A percentile compares a stretch with the other conserved stretches of the same genome.
phyloP scores from a whole-genome alignment of 2,329 filamentous ascomycete species.

The Neofusicoccum sp. region DNA sequence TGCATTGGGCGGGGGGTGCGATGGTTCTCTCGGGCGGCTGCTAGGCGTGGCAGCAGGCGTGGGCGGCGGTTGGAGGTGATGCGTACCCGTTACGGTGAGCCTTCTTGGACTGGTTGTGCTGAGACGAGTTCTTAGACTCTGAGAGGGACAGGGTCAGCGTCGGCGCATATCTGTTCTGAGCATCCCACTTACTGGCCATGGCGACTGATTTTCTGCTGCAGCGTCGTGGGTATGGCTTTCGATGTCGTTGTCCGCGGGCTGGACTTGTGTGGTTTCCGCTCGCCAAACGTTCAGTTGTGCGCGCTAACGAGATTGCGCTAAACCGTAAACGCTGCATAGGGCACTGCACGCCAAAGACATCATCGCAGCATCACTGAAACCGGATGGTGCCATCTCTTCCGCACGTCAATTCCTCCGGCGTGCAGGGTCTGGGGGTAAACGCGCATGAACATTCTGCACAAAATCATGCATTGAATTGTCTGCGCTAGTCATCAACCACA shows the following conservation, averaged over 20 bases:
- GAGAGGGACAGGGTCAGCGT: constrained; percentile 25
- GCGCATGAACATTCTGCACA: no score
- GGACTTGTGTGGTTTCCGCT: constrained; percentile 15
- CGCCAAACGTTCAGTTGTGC: constrained; percentile 17
- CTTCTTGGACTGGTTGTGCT: constrained; percentile 98
- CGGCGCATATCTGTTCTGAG: neutral
- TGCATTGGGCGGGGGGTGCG: constrained; percentile 14
- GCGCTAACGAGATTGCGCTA: neutral
- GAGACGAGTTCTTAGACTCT: constrained; percentile 99
- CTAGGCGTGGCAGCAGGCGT: neutral
- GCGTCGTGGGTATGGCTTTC: constrained; percentile 23
- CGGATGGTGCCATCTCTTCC: neutral
- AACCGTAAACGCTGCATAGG: neutral
- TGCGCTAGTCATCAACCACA: no score
- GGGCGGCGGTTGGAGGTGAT: constrained; percentile 20
- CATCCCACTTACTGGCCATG: constrained; percentile 68
- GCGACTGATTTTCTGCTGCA: constrained; percentile 48
- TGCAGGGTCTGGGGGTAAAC: no score
- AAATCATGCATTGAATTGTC: no score
- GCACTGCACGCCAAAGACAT: neutral
- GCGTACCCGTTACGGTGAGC: constrained; percentile 98
- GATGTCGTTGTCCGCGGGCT: constrained; percentile 21
- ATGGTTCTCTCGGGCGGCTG: neutral
- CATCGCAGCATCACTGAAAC: neutral
- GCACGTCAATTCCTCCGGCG: no score